phyloP scores from a whole-genome alignment of 768 basidiomycete genomes.

The Crassisporium funariophilum region DNA sequence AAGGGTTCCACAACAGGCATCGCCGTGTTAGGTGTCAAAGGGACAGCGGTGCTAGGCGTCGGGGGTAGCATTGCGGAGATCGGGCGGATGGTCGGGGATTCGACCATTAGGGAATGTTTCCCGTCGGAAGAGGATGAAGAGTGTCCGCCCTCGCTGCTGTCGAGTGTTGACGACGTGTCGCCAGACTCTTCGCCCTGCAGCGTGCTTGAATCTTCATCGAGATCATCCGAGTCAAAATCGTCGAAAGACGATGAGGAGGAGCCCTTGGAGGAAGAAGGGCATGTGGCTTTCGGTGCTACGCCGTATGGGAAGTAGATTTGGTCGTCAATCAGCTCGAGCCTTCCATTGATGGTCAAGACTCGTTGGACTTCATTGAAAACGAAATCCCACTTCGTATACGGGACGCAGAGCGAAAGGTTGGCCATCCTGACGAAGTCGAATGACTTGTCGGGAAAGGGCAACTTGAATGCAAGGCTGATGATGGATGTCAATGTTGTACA shows the following conservation, averaged over 20 bases:
- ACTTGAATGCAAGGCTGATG: slow-evolving; percentile 50
- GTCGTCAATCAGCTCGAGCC: slow-evolving; percentile 77
- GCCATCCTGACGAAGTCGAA: slow-evolving; percentile 80
- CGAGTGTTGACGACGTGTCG: slow-evolving; percentile 27
- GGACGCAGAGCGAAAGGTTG: slow-evolving; percentile 64
- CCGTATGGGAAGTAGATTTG: slow-evolving; percentile 64
- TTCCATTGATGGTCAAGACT: slow-evolving; percentile 60
- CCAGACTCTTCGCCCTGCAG: slow-evolving; percentile 26
- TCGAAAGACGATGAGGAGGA: too few species aligned
- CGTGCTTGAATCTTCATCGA: slow-evolving; percentile 29
- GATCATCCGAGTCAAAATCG: slow-evolving; percentile 20
- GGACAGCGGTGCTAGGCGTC: too few species aligned
- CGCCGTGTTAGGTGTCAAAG: too few species aligned
- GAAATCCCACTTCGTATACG: slow-evolving; percentile 57
- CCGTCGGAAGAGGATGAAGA: slow-evolving; percentile 21
- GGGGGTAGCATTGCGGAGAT: too few species aligned
- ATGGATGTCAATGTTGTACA: slow-evolving; percentile 3
- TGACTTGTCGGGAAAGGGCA: slow-evolving; percentile 63
- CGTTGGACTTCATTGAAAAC: slow-evolving; percentile 64
- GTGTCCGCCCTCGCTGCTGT: slow-evolving; percentile 22
- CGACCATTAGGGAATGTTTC: slow-evolving; percentile 13
- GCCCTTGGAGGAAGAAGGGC: slow-evolving; percentile 17
- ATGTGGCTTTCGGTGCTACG: slow-evolving; percentile 12
- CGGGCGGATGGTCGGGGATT: slow-evolving; percentile 20
- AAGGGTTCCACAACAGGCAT: too few species aligned